phyloP scores from a whole-genome alignment of 768 basidiomycete species.

The Chalciporus sphaerocephalus region DNA sequence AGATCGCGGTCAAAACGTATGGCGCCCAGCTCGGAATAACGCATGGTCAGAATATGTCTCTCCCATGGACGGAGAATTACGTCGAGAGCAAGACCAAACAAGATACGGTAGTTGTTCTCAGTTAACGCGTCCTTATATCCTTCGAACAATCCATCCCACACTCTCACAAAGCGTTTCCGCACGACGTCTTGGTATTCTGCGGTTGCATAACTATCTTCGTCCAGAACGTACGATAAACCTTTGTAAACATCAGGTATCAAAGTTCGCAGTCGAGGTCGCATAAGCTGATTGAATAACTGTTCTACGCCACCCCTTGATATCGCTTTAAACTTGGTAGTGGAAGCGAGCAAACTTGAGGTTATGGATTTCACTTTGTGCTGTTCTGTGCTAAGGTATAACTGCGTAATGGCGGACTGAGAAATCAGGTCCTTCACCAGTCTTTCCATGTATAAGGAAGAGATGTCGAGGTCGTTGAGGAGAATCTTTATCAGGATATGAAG shows the following conservation, averaged over 20 bases:
- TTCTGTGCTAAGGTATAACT: slow-evolving; percentile 64
- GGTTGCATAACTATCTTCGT: slow-evolving; percentile 79
- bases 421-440: slow-evolving; percentile 67
- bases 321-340: slow-evolving; percentile 62
- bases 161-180: slow-evolving; percentile 83
- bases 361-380: slow-evolving; percentile 45
- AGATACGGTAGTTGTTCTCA: slow-evolving; percentile 78
- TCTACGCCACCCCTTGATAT: slow-evolving; percentile 79
- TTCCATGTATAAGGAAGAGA: slow-evolving; percentile 86
- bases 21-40: slow-evolving; percentile 94
- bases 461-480: slow-evolving; percentile 89
- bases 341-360: slow-evolving; percentile 47
- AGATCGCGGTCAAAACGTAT: slow-evolving; percentile 94
- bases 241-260: slow-evolving; percentile 86
- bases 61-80: slow-evolving; percentile 95
- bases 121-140: slow-evolving; percentile 91
- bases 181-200: slow-evolving; percentile 86
- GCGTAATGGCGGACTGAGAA: slow-evolving; percentile 49
- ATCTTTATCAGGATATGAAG: slow-evolving; percentile 47
- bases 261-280: slow-evolving; percentile 81
- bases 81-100: slow-evolving; percentile 84
- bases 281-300: slow-evolving; percentile 91
- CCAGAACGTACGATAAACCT: slow-evolving; percentile 82
- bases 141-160: slow-evolving; percentile 82
- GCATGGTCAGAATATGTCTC: slow-evolving; percentile 72